Evolutionary conservation across 2,329 filamentous ascomycete genomes (phyloP), one percentile per base, ranked within the genome.

Genomic region (Diaporthe sp.): DNA sequence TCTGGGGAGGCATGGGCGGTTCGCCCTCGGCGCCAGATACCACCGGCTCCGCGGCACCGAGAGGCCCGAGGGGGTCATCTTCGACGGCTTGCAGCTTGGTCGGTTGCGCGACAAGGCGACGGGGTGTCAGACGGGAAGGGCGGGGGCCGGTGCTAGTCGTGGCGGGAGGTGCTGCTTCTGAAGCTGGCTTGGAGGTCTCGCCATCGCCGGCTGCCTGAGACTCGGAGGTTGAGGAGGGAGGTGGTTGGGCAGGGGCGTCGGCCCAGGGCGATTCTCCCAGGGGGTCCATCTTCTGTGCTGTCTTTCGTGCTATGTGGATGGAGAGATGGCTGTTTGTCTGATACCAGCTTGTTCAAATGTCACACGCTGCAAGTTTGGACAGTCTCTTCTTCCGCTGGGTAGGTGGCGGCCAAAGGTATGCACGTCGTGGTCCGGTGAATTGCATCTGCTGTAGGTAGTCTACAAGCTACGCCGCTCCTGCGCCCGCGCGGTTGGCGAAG

Each of bases 1-100:
- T 94, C 82, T 89, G 88, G 46, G 92, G 92, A 59, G 92, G 92
- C 75, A 86, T 92, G n/a, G 94, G 93, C 74, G 94, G 93, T 25
- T 72, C 68, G 51, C 73, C 73, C 42, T 75, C 73, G 39, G 67
- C 22, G 25, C 8, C 68, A 49, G 68, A 49, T 12, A 46, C 42
- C 44, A 42, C 65, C 76, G 88, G 85, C 72, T 82, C 80, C 37
- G 80, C 4, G 72, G 92, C 93, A 75, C 94, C 94, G 70, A 97
- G 87, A 31, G 94, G 94, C 1, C 94, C 95, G 61, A 96, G 89
- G 74, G 94, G 93, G 78, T 92, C 90, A 82, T 95, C 94, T 58
- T 93, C 91, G 79, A 95, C 93, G 77, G 93, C 93, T 85, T 96
- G 92, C 76, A 96, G 92, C 72, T 92, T 93, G 62, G 94, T 95